Evolutionary conservation across 2,329 filamentous ascomycete genomes (phyloP), one percentile per base, ranked within the genome.

Genomic region (Aspergillus ruber): DNA sequence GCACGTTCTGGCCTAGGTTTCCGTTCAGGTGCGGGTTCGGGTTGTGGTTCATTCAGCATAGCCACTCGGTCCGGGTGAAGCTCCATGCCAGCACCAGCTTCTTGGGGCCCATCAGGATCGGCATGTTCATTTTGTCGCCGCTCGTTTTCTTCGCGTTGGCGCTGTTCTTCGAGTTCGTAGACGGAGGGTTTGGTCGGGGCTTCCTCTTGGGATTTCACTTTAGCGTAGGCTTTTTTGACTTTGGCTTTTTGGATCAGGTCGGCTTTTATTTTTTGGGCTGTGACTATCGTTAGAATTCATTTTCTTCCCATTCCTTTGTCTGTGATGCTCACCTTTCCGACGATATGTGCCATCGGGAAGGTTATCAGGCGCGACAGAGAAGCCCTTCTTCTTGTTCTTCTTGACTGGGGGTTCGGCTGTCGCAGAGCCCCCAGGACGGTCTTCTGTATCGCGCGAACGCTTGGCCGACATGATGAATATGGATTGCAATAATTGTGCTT

Each of bases 181-280:
- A 67, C 51, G 50, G 71, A 59, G 8, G 36, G 36, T 59, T 61
- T 65, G 40, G 54, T 50, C 8, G 58, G 52, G 23, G 57, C 57
- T 33, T 63, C 57, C 63, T 81, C 76, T 42, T 74, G 72, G 36
- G 82, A 83, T 69, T 90, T 91, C 54, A 95, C 75, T 69, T 95
- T 96, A 53, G 86, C 86, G 65, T 95, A 96, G 38, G 86, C 81
- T 69, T 95, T 95, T 71, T 91, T 93, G 53, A 95, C 78, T 70
- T 96, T 95, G 51, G 90, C 90, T 67, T 93, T 94, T 68, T 90
- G 82, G 60, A 97, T 96, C 47, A 95, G 74, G 56, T 87, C 82
- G 55, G 85, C 80, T 70, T 97, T 97, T 63, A 95, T 93, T 69
- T 91, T 91, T 68, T 88, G 83, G 49, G 87, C 88, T 91, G 32